phyloP scores from a whole-genome alignment of 1,284 basidiomycete genomes.

The Tranzscheliella williamsii region DNA sequence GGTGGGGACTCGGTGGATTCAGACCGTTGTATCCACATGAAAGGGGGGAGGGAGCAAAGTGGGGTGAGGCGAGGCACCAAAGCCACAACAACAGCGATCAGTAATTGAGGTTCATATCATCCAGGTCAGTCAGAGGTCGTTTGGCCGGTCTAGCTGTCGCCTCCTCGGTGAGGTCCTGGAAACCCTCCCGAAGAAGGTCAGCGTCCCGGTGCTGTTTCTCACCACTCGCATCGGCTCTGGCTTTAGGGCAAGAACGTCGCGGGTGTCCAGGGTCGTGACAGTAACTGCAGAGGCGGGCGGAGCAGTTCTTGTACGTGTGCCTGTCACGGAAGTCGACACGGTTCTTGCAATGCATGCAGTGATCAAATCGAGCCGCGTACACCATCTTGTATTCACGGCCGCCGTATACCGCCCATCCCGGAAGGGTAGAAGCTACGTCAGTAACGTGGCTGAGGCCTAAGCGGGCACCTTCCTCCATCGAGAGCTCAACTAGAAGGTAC shows the following conservation, averaged over 20 bases:
- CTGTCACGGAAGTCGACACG: neutral
- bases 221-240: no score
- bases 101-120: no score
- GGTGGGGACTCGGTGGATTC: no score
- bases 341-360: neutral
- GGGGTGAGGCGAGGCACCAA: no score
- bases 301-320: neutral
- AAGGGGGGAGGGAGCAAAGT: no score
- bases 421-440: neutral
- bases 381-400: neutral
- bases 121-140: no score
- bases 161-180: no score
- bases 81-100: no score
- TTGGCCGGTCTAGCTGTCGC: no score
- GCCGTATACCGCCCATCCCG: neutral
- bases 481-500: neutral
- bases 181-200: no score
- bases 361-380: neutral
- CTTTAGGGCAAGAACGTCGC: neutral
- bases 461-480: neutral
- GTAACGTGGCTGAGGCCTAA: neutral
- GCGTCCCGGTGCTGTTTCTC: no score
- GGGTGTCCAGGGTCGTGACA: neutral
- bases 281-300: neutral
- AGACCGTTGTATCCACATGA: no score